A percentile compares a stretch with the other conserved stretches of the same genome.
Conservation (phyloP, 2,329 filamentous ascomycete species). For the Calonectria pauciramosa region DNA sequence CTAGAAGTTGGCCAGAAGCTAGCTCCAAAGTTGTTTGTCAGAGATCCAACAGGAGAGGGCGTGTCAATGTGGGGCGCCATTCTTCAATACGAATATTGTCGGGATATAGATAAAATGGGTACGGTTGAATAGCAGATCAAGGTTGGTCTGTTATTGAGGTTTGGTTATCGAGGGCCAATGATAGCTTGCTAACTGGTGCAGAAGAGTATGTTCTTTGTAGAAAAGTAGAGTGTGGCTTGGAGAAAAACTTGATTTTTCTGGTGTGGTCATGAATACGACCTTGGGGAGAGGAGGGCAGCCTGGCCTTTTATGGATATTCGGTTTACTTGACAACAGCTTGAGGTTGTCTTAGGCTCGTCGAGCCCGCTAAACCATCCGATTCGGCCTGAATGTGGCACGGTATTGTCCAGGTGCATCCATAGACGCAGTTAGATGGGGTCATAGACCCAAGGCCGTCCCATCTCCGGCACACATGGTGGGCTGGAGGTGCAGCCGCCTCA, state of each 20-base stretch:
- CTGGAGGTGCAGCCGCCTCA: constrained; percentile 22
- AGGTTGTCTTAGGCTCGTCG: constrained; percentile 7
- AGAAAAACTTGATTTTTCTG: constrained; percentile 9
- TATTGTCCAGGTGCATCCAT: constrained; percentile 4
- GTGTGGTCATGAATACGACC: constrained; percentile 8
- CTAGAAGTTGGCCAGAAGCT: constrained; percentile 49
- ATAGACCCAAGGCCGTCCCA: constrained; percentile 2
- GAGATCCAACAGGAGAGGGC: constrained; percentile 37
- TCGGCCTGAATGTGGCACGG: constrained; percentile 11
- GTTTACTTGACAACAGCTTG: background rate
- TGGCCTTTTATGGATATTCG: constrained; percentile 13
- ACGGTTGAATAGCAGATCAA: background rate
- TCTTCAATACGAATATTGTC: background rate
- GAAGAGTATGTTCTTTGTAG: background rate
- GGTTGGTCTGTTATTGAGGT: background rate
- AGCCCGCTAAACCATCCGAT: constrained; percentile 1
- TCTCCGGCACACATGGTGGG: constrained; percentile 27
- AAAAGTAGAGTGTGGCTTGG: background rate
- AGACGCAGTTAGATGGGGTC: constrained; percentile 15
- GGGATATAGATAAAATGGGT: background rate
- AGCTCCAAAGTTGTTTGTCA: constrained; percentile 49
- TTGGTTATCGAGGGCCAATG: background rate
- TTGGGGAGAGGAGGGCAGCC: background rate
- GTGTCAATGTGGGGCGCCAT: constrained; percentile 44
- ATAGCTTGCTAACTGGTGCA: background rate